Evolutionary conservation across 179 eudicot species (phyloP).

Genomic region (Vitellaria paradoxa): DNA sequence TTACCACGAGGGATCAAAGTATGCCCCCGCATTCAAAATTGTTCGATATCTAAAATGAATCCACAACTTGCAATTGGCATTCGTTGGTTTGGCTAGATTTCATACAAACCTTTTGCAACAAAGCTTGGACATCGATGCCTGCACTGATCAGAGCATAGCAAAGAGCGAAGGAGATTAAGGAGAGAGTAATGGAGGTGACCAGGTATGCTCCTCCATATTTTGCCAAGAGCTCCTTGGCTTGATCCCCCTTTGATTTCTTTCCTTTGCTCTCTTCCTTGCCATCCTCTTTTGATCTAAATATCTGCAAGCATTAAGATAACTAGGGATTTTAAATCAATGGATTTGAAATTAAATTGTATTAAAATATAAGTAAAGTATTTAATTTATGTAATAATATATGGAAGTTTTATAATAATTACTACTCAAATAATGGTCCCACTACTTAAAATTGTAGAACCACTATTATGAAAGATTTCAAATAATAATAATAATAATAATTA

Average conservation of each 20-base stretch:
- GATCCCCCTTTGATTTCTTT: conserved; percentile 67
- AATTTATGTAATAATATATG: too few species aligned
- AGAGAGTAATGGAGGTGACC: conserved; percentile 85
- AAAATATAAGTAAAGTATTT: too few species aligned
- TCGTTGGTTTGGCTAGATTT: background rate
- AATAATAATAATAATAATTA: too few species aligned
- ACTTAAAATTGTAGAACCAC: too few species aligned
- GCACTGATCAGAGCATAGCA: conserved; percentile 75
- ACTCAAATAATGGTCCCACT: too few species aligned
- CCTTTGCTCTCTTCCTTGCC: conserved; percentile 30
- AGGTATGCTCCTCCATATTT: conserved; percentile 94
- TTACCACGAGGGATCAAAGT: background rate
- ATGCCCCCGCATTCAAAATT: background rate
- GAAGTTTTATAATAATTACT: too few species aligned
- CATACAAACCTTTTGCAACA: conserved; percentile 69
- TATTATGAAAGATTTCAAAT: too few species aligned
- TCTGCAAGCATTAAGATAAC: conserved; percentile 35
- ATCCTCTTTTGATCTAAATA: conserved; percentile 77
- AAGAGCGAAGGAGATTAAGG: conserved; percentile 75
- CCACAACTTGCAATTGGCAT: too few species aligned
- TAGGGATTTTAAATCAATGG: too few species aligned
- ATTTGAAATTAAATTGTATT: too few species aligned
- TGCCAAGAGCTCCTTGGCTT: conserved; percentile 82
- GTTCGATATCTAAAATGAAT: background rate
- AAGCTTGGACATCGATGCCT: conserved; percentile 78